Evolutionary conservation across 441 rosid genomes (phyloP).

Genomic region (Aleurites moluccanus): DNA sequence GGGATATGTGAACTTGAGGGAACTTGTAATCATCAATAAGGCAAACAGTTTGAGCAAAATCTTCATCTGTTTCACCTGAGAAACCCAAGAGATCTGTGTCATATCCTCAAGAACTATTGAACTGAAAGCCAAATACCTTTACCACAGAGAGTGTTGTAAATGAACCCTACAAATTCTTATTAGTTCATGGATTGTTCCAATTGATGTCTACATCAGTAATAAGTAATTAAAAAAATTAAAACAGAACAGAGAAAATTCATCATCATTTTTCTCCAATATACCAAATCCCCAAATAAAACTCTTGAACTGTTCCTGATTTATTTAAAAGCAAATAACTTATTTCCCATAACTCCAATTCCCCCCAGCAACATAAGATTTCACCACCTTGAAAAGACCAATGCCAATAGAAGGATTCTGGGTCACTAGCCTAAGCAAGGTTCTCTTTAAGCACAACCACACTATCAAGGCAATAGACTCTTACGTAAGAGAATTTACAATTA

Average conservation of each 20-base stretch:
- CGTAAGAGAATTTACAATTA: slow-evolving; percentile 1
- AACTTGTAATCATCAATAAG: slow-evolving; percentile 74
- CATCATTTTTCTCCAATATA: not conserved
- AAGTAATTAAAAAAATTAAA: not conserved
- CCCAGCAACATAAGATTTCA: not conserved
- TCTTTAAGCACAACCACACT: not conserved
- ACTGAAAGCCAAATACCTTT: slow-evolving; percentile 5
- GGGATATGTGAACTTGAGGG: slow-evolving; percentile 94
- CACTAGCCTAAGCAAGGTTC: not conserved
- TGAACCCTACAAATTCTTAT: not conserved
- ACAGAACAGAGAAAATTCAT: not conserved
- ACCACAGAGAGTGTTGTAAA: not conserved
- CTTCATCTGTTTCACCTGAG: slow-evolving; percentile 89
- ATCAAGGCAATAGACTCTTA: not conserved
- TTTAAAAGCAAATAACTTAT: too few relatives aligned
- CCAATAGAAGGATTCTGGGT: not conserved
- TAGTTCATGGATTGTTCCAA: not conserved
- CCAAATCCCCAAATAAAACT: not conserved
- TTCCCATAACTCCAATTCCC: not conserved
- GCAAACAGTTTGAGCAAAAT: slow-evolving; percentile 71
- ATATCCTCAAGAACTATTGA: slow-evolving; percentile 19
- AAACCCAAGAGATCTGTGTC: slow-evolving; percentile 25
- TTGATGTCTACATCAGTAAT: not conserved
- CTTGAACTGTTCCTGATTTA: not conserved
- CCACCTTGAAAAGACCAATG: not conserved